Percentiles rank a stretch among this genome's conserved stretches.
phyloP scores from a whole-genome alignment of 257 asterid genomes.

The Apocynum venetum region DNA sequence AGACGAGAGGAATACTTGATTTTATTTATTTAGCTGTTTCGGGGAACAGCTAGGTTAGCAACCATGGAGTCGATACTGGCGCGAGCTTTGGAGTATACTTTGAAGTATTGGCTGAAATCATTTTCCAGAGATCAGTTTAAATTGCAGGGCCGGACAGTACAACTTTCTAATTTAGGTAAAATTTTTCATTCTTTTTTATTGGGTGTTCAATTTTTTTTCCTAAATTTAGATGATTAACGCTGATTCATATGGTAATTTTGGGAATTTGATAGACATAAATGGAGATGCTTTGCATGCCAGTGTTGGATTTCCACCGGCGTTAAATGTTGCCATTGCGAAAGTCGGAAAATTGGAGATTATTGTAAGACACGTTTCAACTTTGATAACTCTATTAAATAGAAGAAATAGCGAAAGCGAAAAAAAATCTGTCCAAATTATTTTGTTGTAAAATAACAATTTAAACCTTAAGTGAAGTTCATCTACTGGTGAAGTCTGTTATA shows the following conservation, averaged over 20 bases:
- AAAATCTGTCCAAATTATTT: not conserved
- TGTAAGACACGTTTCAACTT: constrained; percentile 37
- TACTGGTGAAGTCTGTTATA: not conserved
- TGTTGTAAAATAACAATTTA: not conserved
- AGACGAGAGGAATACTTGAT: not conserved
- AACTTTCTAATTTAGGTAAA: constrained; percentile 82
- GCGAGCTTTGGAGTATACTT: constrained; percentile 88
- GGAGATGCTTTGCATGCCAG: constrained; percentile 98
- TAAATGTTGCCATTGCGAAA: constrained; percentile 83
- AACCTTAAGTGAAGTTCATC: not conserved
- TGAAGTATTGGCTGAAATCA: constrained; percentile 94
- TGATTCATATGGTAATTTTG: constrained; percentile 6
- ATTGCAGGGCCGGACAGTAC: constrained; percentile 84
- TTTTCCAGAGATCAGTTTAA: constrained; percentile 95
- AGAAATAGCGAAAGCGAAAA: not conserved
- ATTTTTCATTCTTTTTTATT: not conserved
- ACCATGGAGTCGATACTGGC: constrained; percentile 87
- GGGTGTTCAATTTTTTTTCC: not conserved
- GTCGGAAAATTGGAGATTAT: constrained; percentile 91
- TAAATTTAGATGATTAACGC: constrained; percentile 14
- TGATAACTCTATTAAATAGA: not conserved
- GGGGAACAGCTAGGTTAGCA: constrained; percentile 12
- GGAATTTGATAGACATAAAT: constrained; percentile 54
- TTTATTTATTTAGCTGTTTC: constrained; percentile 10
- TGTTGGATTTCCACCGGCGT: constrained; percentile 92